Percentiles rank a stretch among this genome's conserved stretches.
Conservation (phyloP, 2,329 filamentous ascomycete species). For the Cyphellophora europaea region DNA sequence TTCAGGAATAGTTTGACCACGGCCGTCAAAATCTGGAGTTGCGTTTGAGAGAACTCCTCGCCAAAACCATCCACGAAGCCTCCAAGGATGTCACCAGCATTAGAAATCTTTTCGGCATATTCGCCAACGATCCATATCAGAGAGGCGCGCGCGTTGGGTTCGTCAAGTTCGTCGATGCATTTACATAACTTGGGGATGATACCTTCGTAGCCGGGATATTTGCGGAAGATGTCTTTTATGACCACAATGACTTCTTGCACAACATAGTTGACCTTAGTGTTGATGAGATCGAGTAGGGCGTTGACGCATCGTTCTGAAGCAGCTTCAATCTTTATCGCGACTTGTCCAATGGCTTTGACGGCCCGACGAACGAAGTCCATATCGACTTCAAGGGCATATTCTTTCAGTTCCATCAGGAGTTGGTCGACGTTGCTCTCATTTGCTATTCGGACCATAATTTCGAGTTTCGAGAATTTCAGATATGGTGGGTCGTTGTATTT, state of each 20-base stretch:
- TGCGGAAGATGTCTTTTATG: constrained; percentile 95
- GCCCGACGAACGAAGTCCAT: constrained; percentile 97
- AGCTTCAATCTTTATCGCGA: constrained; percentile 95
- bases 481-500: constrained; percentile 99
- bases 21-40: constrained; percentile 92
- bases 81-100: constrained; percentile 87
- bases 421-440: constrained; percentile 97
- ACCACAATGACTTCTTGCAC: constrained; percentile 98
- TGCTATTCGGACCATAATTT: constrained; percentile 98
- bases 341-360: constrained; percentile 92
- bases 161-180: constrained; percentile 93
- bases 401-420: constrained; percentile 84
- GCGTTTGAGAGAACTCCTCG: constrained; percentile 95
- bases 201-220: constrained; percentile 95
- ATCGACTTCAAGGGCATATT: constrained; percentile 95
- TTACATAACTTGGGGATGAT: constrained; percentile 95
- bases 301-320: constrained; percentile 95
- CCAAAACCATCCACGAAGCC: constrained; percentile 90
- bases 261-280: constrained; percentile 97
- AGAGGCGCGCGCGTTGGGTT: constrained; percentile 80
- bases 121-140: constrained; percentile 99
- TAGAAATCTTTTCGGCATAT: constrained; percentile 98
- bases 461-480: constrained; percentile 92
- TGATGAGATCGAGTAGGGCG: constrained; percentile 83
- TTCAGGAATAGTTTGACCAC: constrained; percentile 97